Evolutionary conservation across 148 eudicot genomes (phyloP).

Genomic region (Camellia lanceoleosa): DNA sequence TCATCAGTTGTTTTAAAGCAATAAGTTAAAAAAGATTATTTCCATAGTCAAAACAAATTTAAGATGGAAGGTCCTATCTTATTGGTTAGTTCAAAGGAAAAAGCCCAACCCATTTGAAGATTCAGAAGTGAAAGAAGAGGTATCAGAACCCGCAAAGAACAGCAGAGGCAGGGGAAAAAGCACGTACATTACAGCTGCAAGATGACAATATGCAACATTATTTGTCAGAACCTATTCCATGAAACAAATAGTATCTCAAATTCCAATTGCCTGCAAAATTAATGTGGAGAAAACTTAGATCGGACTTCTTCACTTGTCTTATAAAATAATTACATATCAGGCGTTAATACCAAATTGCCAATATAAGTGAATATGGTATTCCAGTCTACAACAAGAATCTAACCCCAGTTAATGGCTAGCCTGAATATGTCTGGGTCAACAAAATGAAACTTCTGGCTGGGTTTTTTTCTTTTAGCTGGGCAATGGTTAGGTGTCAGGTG

Average conservation of each 20-base stretch:
- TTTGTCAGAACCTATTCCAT: neutral
- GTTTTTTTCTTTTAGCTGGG: neutral
- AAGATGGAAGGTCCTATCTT: neutral
- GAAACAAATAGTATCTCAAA: neutral
- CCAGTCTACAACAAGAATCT: neutral
- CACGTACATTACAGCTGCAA: conserved; percentile 86
- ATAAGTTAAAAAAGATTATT: neutral
- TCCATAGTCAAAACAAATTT: neutral
- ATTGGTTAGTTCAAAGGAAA: neutral
- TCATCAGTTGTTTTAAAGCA: conserved; percentile 13
- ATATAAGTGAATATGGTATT: neutral
- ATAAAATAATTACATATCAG: neutral
- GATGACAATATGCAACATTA: conserved; percentile 7
- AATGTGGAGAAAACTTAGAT: neutral
- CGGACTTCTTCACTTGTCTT: neutral
- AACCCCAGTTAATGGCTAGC: neutral
- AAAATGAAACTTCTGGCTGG: neutral
- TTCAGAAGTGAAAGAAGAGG: conserved; percentile 61
- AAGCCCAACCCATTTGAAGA: conserved; percentile 54
- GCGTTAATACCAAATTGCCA: neutral
- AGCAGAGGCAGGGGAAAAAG: conserved; percentile 93
- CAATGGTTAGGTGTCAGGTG: neutral
- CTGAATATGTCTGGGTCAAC: neutral
- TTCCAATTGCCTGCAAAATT: neutral
- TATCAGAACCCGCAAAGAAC: conserved; percentile 82